Evolutionary conservation across 2,329 filamentous ascomycete species (phyloP).

Genomic region (Aspergillus thermomutatus): DNA sequence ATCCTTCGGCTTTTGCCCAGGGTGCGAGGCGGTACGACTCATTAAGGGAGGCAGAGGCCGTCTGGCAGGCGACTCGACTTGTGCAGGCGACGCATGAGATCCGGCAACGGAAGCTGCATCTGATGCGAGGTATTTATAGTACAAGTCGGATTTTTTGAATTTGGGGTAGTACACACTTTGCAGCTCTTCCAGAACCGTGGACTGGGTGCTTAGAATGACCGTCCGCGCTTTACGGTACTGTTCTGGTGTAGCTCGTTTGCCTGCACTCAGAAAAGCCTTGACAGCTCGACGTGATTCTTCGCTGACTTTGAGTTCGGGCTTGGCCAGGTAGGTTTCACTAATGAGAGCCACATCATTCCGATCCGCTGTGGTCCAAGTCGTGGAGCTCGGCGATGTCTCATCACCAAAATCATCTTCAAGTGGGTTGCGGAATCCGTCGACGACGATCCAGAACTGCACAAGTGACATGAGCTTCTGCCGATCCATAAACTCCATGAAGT

Average conservation of each 20-base stretch:
- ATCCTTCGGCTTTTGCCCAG: constrained; percentile 47
- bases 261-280: constrained; percentile 72
- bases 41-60: constrained; percentile 43
- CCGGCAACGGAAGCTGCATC: constrained; percentile 57
- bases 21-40: constrained; percentile 47
- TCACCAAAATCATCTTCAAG: constrained; percentile 82
- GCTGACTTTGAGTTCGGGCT: constrained; percentile 74
- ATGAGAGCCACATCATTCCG: constrained; percentile 86
- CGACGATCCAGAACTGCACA: constrained; percentile 97
- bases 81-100: constrained; percentile 17
- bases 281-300: constrained; percentile 67
- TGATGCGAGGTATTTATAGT: constrained; percentile 91
- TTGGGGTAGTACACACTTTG: constrained; percentile 73
- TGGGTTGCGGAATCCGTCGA: constrained; percentile 92
- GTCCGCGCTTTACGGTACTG: constrained; percentile 82
- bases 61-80: constrained; percentile 31
- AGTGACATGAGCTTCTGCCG: constrained; percentile 79
- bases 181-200: constrained; percentile 78
- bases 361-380: constrained; percentile 78
- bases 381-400: constrained; percentile 59
- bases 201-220: constrained; percentile 78
- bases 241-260: constrained; percentile 68
- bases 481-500: constrained; percentile 99
- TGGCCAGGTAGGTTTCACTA: constrained; percentile 81
- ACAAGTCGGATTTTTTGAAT: constrained; percentile 91